Base-by-base conservation (phyloP, 768 basidiomycete genomes). In the Phlegmacium glaucopus region DNA sequence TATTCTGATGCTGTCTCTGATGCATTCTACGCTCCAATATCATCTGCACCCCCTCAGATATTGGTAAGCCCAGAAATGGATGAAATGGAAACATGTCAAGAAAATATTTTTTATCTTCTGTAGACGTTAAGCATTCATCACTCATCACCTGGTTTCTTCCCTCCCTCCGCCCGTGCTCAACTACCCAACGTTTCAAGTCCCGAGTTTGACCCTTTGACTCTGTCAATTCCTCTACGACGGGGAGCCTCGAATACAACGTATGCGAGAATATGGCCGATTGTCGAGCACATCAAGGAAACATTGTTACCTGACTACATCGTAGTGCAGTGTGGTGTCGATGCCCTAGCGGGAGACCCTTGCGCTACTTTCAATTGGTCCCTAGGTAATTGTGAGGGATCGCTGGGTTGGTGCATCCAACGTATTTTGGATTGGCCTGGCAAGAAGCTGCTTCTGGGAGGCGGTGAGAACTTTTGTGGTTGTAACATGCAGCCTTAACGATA, bases 121-220 rank as follows among this genome's bases (percentile, higher is more conserved):
- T 45, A 83, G 80, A 94, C 90, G 2, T 61, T 96, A 41, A 94
- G 92, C 16, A 72, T 95, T 22, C 94, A 97, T 59, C 88, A 95
- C 52, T 60, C 85, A 0, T 74, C 88, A 0, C 84, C 84, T 0
- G 87, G 90, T 0, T 96, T 96, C 71, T 97, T 86, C 62, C 94
- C 94, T 2, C 51, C 69, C 9, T 82, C 85, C 1, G 59, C 72
- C 10, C 72, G 76, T 11, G 73, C 79, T 9, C 54, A 57, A 4
- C 67, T 88, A 4, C 72, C 83, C 1, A 42, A 63, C 30, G 49
- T 71, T 16, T 47, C 67, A 16, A 45, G 55, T 18, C 36, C 62
- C 2, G 49, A 61, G 18, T 72, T 78, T 49, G 77, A 87, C 53
- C 77, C 83, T 2, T 81, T 82, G 61, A 86, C 87, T 0, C 70